Conservation (phyloP, 495 filamentous ascomycete genomes). For the Pseudomonodictys pantanalensis region DNA sequence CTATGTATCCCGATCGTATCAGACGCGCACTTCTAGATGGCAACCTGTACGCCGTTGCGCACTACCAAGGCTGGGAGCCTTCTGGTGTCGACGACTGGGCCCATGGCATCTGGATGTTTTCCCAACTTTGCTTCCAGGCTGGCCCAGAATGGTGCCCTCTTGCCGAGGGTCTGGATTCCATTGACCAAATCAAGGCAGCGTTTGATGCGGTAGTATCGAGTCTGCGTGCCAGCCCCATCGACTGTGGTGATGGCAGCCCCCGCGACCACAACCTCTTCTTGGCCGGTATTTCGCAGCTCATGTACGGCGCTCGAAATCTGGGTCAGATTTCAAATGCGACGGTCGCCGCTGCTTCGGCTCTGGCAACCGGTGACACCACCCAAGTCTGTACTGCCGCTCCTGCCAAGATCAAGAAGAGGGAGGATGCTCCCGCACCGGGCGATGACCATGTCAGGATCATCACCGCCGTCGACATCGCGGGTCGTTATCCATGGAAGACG, state of each 20-base stretch:
- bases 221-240: not conserved
- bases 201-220: not conserved
- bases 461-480: constrained; percentile 7
- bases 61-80: constrained; percentile 7
- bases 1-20: constrained; percentile 15
- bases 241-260: not conserved
- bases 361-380: not conserved
- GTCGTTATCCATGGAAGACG: constrained; percentile 7
- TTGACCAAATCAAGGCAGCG: not conserved
- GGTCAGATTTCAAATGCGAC: not conserved
- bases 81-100: not conserved
- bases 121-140: constrained; percentile 12
- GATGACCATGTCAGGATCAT: constrained; percentile 7
- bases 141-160: constrained; percentile 3
- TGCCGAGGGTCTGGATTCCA: not conserved
- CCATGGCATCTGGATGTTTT: not conserved
- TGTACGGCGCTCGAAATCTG: not conserved
- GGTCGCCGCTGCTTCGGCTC: not conserved
- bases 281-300: not conserved
- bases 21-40: constrained; percentile 4
- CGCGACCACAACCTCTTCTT: constrained; percentile 2
- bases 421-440: not conserved
- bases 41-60: not conserved
- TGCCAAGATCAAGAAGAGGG: not conserved
- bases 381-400: not conserved